A percentile compares a stretch with the other conserved stretches of the same genome.
Evolutionary conservation across 768 basidiomycete species (phyloP).

Genomic region (Coprinopsis sp.): DNA sequence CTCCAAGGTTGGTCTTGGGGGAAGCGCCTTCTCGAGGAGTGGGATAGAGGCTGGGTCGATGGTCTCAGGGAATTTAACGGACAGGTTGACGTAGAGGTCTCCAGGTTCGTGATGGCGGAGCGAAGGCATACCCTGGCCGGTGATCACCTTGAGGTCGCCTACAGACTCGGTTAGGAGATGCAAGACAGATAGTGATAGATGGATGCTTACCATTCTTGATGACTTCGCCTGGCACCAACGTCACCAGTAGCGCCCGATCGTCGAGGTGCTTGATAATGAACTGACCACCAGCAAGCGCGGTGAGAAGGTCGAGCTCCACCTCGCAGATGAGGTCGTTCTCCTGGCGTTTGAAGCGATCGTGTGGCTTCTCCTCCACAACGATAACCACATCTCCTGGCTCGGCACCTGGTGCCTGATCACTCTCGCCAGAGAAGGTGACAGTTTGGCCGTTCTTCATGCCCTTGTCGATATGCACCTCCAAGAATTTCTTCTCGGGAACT

Average conservation of each 20-base stretch:
- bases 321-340: constrained; percentile 85
- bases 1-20: constrained; percentile 64
- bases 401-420: constrained; percentile 85
- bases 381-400: constrained; percentile 94
- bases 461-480: constrained; percentile 98
- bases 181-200: background rate
- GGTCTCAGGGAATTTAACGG: constrained; percentile 83
- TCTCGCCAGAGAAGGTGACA: constrained; percentile 84
- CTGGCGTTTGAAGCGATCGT: constrained; percentile 82
- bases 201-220: constrained; percentile 79
- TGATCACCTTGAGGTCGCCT: constrained; percentile 90
- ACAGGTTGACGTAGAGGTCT: constrained; percentile 84
- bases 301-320: constrained; percentile 89
- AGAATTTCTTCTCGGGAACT: constrained; percentile 87
- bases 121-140: constrained; percentile 97
- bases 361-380: constrained; percentile 88
- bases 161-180: constrained; percentile 5
- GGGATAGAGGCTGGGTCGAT: constrained; percentile 65
- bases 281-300: constrained; percentile 88
- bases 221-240: constrained; percentile 83
- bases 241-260: constrained; percentile 81
- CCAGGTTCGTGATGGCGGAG: constrained; percentile 96
- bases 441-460: constrained; percentile 95
- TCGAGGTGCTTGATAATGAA: constrained; percentile 91
- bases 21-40: constrained; percentile 80